Evolutionary conservation across 2,329 filamentous ascomycete genomes (phyloP), one percentile per base, ranked within the genome.

Genomic region (Trichoderma koningiopsis): DNA sequence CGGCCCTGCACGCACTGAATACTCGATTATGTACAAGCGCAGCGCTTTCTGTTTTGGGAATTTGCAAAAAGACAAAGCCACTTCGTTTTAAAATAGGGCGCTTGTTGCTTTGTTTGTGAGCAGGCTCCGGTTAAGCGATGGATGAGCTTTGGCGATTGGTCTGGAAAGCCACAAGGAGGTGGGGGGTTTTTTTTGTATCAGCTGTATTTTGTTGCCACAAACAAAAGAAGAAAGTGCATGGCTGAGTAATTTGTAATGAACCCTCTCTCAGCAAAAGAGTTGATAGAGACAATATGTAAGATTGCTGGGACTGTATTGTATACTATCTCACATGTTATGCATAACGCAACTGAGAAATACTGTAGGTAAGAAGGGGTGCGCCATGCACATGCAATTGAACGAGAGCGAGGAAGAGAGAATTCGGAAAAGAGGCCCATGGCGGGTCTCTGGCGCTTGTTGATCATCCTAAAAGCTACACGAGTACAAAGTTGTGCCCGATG

Each of bases 1-100:
- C 55, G 58, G 59, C 49, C 27, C 66, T 62, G 66, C 49, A 57
- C 37, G 66, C 53, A 67, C 27, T 59, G 62, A 43, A 57, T 47
- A 7, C 27, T 35, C 33, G 33, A 35, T 35, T 35, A 13, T 35
- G 33, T 33, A 33, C 24, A 55, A 22, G 24, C 35, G 61, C 37
- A 33, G 19, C 62, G 14, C 53, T 66, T 47, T 29, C 52, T 58
- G 4, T 14, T 66, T 66, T 43, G 29, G 53, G 62, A 6, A 43
- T 43, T 43, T 43, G 40, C 40, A 43, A 43, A n/a, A n/a, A 19
- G 16, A 4, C 33, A 35, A 35, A 14, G 33, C 33, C 33, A 43
- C 40, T n/a, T 19, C 40, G 40, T 43, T 43, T n/a, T n/a, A 8
- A 43, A 43, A 43, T 19, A 43, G 40, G 40, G 40, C 40, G 40